A percentile compares a stretch with the other conserved stretches of the same genome.
Evolutionary conservation across 768 basidiomycete species (phyloP).

Genomic region (Cantharellus cinnabarinus): DNA sequence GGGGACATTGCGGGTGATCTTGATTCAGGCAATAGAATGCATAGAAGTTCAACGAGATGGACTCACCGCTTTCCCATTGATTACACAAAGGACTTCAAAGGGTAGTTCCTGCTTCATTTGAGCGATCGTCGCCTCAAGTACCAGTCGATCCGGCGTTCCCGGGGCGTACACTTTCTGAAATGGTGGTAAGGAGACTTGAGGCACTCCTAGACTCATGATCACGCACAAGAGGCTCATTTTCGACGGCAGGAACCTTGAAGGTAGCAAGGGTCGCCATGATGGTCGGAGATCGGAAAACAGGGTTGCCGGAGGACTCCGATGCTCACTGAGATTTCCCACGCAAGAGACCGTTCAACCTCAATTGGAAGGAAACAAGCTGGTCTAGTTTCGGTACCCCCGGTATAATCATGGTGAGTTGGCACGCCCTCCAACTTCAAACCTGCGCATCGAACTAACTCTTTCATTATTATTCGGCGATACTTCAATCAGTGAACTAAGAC

Average conservation of each 20-base stretch:
- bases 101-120: constrained; percentile 72
- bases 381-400: no score
- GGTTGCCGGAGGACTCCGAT: no score
- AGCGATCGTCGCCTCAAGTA: constrained; percentile 45
- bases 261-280: constrained; percentile 45
- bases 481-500: no score
- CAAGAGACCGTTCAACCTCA: no score
- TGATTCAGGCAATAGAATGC: neutral
- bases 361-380: no score
- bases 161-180: constrained; percentile 52
- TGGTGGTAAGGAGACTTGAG: neutral
- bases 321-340: no score
- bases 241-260: constrained; percentile 67
- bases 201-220: neutral
- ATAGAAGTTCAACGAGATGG: neutral
- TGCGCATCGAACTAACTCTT: no score
- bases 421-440: no score
- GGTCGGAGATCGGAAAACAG: no score
- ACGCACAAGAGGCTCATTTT: constrained; percentile 87
- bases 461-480: no score
- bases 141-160: constrained; percentile 58
- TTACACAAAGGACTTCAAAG: constrained; percentile 81
- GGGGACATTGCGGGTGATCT: neutral
- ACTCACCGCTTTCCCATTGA: constrained; percentile 71
- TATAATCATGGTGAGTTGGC: no score